phyloP scores from a whole-genome alignment of 768 basidiomycete genomes.

The Leccinum aurantiacum region DNA sequence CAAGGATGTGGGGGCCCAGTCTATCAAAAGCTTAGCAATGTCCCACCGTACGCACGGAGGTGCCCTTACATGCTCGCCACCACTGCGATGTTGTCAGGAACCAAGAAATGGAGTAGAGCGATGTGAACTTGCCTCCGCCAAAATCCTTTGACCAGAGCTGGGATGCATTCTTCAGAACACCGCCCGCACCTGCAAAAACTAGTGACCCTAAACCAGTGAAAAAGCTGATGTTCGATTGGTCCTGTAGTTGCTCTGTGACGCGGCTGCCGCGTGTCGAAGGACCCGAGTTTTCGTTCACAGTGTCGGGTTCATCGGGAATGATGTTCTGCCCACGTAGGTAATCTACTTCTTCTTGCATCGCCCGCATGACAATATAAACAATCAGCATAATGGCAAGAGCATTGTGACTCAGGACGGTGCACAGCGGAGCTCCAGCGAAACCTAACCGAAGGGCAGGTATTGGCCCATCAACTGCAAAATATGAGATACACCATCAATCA shows the following conservation, averaged over 20 bases:
- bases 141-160: slow-evolving; percentile 33
- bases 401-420: slow-evolving; percentile 29
- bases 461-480: slow-evolving; percentile 22
- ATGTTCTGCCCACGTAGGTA: slow-evolving; percentile 12
- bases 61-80: slow-evolving; percentile 25
- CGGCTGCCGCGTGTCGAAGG: background rate
- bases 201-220: slow-evolving; percentile 19
- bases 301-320: slow-evolving; percentile 5
- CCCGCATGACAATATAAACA: slow-evolving; percentile 23
- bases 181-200: slow-evolving; percentile 17
- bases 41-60: background rate
- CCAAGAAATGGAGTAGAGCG: background rate
- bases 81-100: slow-evolving; percentile 13
- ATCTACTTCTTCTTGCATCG: slow-evolving; percentile 21
- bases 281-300: background rate
- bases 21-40: slow-evolving; percentile 13
- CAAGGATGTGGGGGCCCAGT: slow-evolving; percentile 24
- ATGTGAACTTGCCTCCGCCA: slow-evolving; percentile 20
- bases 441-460: slow-evolving; percentile 28
- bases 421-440: slow-evolving; percentile 29
- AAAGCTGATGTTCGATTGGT: slow-evolving; percentile 3
- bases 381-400: slow-evolving; percentile 20
- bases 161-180: slow-evolving; percentile 26
- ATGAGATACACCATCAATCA: background rate
- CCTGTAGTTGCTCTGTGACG: background rate